Evolutionary conservation across 768 basidiomycete genomes (phyloP).

Genomic region (Agrocybe praecox): DNA sequence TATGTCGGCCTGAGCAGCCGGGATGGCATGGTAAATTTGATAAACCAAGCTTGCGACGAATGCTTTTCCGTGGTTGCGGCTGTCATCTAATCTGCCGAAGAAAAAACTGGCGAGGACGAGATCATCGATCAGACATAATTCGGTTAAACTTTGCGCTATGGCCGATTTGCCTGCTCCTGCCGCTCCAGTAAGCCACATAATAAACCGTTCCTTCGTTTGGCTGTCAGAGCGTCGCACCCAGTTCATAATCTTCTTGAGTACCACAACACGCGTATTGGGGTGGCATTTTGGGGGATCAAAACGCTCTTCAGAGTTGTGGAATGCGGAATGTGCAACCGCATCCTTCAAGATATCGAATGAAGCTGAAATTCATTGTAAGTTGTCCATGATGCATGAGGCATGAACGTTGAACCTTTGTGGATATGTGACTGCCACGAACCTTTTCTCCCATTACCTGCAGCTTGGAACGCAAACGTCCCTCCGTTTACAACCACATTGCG

Average conservation of each 20-base stretch:
- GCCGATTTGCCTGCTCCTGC: neutral
- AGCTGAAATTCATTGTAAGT: neutral
- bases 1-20: neutral
- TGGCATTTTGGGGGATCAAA: neutral
- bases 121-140: neutral
- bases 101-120: conserved; percentile 29
- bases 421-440: too few species aligned
- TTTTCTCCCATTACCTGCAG: too few species aligned
- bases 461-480: too few species aligned
- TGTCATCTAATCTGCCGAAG: conserved; percentile 14
- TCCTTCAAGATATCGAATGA: neutral
- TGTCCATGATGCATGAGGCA: too few species aligned
- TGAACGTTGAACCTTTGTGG: too few species aligned
- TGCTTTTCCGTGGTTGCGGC: neutral
- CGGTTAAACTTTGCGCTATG: neutral
- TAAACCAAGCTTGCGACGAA: neutral
- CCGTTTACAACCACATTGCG: too few species aligned
- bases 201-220: neutral
- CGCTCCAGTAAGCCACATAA: neutral
- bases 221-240: neutral
- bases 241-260: conserved; percentile 6
- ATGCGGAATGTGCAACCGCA: neutral
- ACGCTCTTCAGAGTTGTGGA: neutral
- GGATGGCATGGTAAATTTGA: neutral
- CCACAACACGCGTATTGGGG: neutral